A percentile compares a stretch with the other conserved stretches of the same genome.
These are phyloP conservation scores for Hyphopichia pseudoburtonii DNA, from an alignment of 1,139 yeast genomes.

Conservation along the genomic window DNA sequence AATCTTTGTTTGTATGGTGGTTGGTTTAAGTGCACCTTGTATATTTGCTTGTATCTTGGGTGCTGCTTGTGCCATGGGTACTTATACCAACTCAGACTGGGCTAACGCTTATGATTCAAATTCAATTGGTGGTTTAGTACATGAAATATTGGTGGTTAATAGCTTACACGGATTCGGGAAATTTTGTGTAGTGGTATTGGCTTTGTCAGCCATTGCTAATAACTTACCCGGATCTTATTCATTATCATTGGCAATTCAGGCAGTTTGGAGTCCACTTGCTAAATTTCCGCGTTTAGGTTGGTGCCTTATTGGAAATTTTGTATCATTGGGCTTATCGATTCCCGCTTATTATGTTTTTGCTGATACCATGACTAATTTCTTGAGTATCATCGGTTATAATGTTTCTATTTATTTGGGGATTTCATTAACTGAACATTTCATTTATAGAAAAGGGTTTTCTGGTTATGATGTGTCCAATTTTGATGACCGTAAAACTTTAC, in stretches of 20 bases:
- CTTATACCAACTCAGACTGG: conserved; percentile 18
- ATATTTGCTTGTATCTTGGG: conserved; percentile 28
- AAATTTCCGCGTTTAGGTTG: conserved; percentile 29
- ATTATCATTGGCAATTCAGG: conserved; percentile 27
- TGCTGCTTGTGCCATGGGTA: conserved; percentile 30
- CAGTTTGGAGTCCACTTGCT: conserved; percentile 28
- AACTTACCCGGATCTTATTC: conserved; percentile 33
- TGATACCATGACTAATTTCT: conserved; percentile 28
- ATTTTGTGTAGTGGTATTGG: conserved; percentile 29
- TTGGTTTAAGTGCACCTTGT: conserved; percentile 27
- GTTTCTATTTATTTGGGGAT: conserved; percentile 30
- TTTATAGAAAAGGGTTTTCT: conserved; percentile 23
- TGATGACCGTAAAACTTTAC: conserved; percentile 19
- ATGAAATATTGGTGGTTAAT: conserved; percentile 26
- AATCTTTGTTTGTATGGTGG: conserved; percentile 24
- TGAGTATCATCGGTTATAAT: conserved; percentile 29
- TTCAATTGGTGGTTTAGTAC: conserved; percentile 31
- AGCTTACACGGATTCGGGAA: conserved; percentile 31
- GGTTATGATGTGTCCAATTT: conserved; percentile 25
- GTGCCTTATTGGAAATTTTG: conserved; percentile 29
- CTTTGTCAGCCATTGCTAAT: conserved; percentile 28
- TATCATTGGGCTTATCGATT: conserved; percentile 28
- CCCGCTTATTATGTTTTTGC: conserved; percentile 33
- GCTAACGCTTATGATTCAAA: conserved; percentile 16
- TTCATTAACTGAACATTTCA: conserved; percentile 26